Percentiles rank a stretch among this genome's conserved stretches.
Evolutionary conservation across 768 basidiomycete species (phyloP).

Genomic region (Tylopilus rubrobrunneus): DNA sequence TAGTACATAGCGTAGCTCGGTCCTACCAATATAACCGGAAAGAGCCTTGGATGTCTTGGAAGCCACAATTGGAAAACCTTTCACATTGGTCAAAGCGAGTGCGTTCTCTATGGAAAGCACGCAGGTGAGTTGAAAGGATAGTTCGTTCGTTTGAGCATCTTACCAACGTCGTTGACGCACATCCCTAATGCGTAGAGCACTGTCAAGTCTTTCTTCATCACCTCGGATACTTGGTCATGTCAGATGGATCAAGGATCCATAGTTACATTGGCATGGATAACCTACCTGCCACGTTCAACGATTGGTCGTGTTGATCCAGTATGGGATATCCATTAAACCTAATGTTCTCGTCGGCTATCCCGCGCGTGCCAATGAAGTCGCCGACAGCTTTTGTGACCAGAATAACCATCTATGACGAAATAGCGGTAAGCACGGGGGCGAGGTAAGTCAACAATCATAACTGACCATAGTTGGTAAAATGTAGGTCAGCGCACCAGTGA

Average conservation of each 20-base stretch:
- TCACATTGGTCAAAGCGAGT: conserved; percentile 68
- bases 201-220: conserved; percentile 82
- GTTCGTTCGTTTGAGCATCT: conserved; percentile 24
- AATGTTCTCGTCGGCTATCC: conserved; percentile 97
- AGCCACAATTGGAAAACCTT: conserved; percentile 89
- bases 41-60: conserved; percentile 57
- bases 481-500: conserved; percentile 96
- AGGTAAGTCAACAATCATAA: conserved; percentile 3
- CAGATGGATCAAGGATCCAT: conserved; percentile 1
- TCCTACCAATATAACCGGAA: conserved; percentile 83
- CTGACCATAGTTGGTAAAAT: conserved; percentile 96
- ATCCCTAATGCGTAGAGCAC: conserved; percentile 73
- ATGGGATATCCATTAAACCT: conserved; percentile 96
- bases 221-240: conserved; percentile 63
- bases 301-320: conserved; percentile 92
- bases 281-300: conserved; percentile 86
- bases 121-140: conserved; percentile 1
- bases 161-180: conserved; percentile 76
- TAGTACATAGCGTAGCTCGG: conserved; percentile 81
- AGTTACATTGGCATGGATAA: conserved; percentile 6
- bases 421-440: conserved; percentile 5
- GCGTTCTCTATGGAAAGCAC: conserved; percentile 52
- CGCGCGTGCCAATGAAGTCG: conserved; percentile 87
- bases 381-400: conserved; percentile 96
- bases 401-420: conserved; percentile 73